Conservation (phyloP, 805 yeast species). For the Zygosaccharomyces siamensis region DNA sequence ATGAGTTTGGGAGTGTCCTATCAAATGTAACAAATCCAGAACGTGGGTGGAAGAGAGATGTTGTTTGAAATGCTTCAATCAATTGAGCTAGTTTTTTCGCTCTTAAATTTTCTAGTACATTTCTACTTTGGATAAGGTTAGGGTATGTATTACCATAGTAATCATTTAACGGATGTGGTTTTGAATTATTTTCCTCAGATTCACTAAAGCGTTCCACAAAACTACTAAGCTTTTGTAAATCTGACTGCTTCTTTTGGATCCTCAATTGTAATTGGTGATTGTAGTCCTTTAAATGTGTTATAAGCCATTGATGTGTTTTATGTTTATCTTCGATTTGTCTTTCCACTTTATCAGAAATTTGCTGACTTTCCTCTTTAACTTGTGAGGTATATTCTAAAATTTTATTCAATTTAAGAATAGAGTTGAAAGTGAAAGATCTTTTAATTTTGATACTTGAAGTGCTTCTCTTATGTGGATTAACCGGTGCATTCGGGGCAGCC, state of each 20-base stretch:
- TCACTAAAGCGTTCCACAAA: background rate
- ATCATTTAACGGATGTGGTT: conserved; percentile 16
- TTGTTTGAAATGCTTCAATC: conserved; percentile 15
- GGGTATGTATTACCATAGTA: conserved; percentile 29
- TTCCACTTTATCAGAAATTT: conserved; percentile 17
- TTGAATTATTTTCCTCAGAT: conserved; percentile 1
- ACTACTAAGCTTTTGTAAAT: background rate
- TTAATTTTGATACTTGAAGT: conserved; percentile 7
- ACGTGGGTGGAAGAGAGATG: conserved; percentile 13
- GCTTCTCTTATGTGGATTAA: conserved; percentile 3
- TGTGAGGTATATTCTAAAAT: conserved; percentile 27
- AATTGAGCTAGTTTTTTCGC: conserved; percentile 20
- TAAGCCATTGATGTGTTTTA: conserved; percentile 5
- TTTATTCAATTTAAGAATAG: conserved; percentile 27
- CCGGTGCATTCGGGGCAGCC: background rate
- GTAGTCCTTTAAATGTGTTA: conserved; percentile 5
- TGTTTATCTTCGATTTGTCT: background rate
- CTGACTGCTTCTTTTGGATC: conserved; percentile 6
- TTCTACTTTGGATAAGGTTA: conserved; percentile 19
- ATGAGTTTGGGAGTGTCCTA: background rate
- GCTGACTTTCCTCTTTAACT: conserved; percentile 18
- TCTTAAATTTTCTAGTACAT: conserved; percentile 14
- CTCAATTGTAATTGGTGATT: conserved; percentile 9
- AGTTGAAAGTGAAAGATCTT: conserved; percentile 27
- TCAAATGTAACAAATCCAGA: conserved; percentile 11